Percentiles rank a stretch among this genome's conserved stretches.
phyloP scores from a whole-genome alignment of 225 moss, liverwort and hornwort genomes.

The Marchantia paleacea region DNA sequence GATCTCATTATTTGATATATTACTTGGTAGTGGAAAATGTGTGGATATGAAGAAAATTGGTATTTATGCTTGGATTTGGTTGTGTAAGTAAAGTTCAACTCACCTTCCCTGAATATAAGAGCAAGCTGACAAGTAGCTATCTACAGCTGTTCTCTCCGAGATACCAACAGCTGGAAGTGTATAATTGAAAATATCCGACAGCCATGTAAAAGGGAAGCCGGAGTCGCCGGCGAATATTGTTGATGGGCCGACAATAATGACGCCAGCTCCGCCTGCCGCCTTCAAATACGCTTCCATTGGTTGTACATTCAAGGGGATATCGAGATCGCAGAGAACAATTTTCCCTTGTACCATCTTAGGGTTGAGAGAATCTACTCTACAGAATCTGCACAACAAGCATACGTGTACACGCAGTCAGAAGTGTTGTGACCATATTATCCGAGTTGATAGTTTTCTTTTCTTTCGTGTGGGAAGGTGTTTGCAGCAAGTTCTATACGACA shows the following conservation, averaged over 20 bases:
- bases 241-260: neutral
- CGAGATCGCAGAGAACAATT: neutral
- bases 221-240: neutral
- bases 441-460: too few species aligned
- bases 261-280: neutral
- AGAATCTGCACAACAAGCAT: constrained; percentile 14
- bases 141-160: neutral
- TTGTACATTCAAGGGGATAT: neutral
- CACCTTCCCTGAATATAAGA: neutral
- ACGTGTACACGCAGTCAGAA: too few species aligned
- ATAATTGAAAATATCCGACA: neutral
- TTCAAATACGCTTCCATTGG: neutral
- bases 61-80: too few species aligned
- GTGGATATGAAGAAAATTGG: too few species aligned
- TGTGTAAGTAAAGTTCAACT: too few species aligned
- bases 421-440: too few species aligned
- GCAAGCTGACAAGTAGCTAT: constrained; percentile 2
- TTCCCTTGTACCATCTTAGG: neutral
- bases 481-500: too few species aligned
- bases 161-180: neutral
- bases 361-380: neutral
- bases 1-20: too few species aligned
- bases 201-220: neutral
- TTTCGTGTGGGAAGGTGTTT: too few species aligned
- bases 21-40: too few species aligned